Base-by-base conservation (phyloP, 306 rosid species). In the Elaeagnus macrophylla region DNA sequence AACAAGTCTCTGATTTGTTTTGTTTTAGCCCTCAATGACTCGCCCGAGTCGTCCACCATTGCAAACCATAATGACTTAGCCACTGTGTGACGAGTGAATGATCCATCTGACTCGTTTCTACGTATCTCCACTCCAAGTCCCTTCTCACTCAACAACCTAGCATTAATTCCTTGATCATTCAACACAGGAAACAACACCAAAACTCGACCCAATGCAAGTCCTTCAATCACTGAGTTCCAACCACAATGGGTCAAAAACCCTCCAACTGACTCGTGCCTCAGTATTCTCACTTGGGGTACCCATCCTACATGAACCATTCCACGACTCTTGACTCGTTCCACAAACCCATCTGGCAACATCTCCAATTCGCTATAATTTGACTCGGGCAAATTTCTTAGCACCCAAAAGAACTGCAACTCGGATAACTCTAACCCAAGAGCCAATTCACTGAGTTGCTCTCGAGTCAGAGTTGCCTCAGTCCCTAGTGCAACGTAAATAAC, bases 171-270 rank as follows among this genome's bases (percentile, higher is more conserved):
- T 20, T 75, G 81, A 0, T 79, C 81, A 44, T 79, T 79, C 18
- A 68, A 9, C 13, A 67, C 45, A 0, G 78, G 78, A 8, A 75
- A 61, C 0, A 79, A 7, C 19, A 79, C 53, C 78, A 79, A 57
- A 36, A 59, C 72, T 54, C 73, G 56, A 15, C 81, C 81, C 0
- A 48, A 64, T 19, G 65, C 67, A 8, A 79, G 75, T 10, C 75
- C 80, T 59, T 79, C 84, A 12, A 71, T 54, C 52, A 79, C 55
- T 35, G 84, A 79, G 70, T 75, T 67, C 84, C 75, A 79, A 42
- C 81, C 78, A 3, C 78, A 75, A 56, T 79, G 78, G 39, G 75
- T 79, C 61, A 79, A 50, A 54, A 72, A 79, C 5, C 70, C 81
- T 9, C 84, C 73, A 0, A 71, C 60, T 13, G 81, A 71, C 39